Percentiles rank a stretch among this genome's conserved stretches.
Evolutionary conservation across 495 filamentous ascomycete genomes (phyloP).

Genomic region (Aspergillus avenaceus): DNA sequence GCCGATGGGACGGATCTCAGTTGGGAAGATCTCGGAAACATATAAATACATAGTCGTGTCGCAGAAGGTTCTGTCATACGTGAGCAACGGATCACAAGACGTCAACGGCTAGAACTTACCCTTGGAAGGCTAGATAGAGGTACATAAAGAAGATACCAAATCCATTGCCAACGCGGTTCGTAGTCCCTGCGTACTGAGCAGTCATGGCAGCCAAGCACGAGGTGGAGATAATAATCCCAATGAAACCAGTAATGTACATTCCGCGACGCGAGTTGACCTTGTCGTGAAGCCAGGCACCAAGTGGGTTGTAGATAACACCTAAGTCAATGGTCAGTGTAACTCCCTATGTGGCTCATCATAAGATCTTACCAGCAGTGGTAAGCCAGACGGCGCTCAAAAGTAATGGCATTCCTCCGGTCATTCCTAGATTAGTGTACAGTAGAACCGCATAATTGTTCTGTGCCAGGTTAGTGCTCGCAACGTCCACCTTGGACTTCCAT

Average conservation of each 20-base stretch:
- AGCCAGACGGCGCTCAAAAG: constrained; percentile 46
- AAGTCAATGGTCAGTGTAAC: constrained; percentile 4
- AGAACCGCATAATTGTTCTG: constrained; percentile 48
- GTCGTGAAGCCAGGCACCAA: constrained; percentile 46
- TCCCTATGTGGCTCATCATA: background rate
- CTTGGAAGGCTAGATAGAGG: constrained; percentile 42
- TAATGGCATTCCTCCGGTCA: constrained; percentile 41
- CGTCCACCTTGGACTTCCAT: background rate
- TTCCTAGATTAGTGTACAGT: constrained; percentile 44
- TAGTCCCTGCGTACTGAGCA: constrained; percentile 37
- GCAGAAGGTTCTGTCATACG: constrained; percentile 31
- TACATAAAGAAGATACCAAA: constrained; percentile 48
- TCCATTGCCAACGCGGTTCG: constrained; percentile 40
- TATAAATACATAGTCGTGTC: constrained; percentile 52
- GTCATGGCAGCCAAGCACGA: constrained; percentile 40
- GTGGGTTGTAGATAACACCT: constrained; percentile 43
- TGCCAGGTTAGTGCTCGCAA: constrained; percentile 2
- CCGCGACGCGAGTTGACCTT: constrained; percentile 39
- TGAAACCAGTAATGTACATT: constrained; percentile 42
- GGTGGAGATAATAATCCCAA: constrained; percentile 32
- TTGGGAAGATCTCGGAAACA: constrained; percentile 49
- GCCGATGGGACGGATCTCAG: constrained; percentile 43
- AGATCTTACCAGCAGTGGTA: constrained; percentile 33
- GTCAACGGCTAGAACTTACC: constrained; percentile 21
- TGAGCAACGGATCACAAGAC: constrained; percentile 16